Base-by-base conservation (phyloP, 1,139 yeast species). In the Arxiozyma heterogenica region DNA sequence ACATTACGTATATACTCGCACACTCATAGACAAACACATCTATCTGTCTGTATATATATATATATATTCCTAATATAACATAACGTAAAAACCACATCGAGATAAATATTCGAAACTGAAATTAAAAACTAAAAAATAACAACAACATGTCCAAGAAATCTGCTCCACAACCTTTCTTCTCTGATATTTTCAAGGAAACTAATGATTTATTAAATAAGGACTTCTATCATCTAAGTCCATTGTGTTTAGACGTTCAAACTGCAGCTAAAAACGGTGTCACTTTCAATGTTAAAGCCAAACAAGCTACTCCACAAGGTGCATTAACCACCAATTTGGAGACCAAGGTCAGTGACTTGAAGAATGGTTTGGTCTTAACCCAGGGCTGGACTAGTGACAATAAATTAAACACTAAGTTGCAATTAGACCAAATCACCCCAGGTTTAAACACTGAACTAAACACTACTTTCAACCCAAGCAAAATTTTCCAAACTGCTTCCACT, bases 201-300 rank as follows among this genome's bases (percentile, higher is more conserved):
- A 88, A 87, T 79, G 95, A 86, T 75, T 82, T 93, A 69, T 82
- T 91, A 73, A 80, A 81, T 78, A 86, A 80, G 76, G 98, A 93
- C 75, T 93, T 90, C 83, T 93, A 81, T 85, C 98, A 91, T 79
- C 76, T 81, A 65, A 77, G 94, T 63, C 88, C 94, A 61, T 95
- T 95, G 64, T 77, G 95, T 58, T 80, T 93, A 67, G 97, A 90
- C 70, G 84, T 91, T 71, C 87, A 89, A 80, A 84, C 98, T 65
- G 81, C 82, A 65, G 97, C 98, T 68, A 96, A 97, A 74, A 93
- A 93, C 73, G 97, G 97, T 66, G 98, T 93, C 59, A 81, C 89
- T 57, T 93, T 93, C 83, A 83, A 95, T 67, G 90, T 89, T 70
- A 90, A 88, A 80, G 97, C 97, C 73, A 89, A 89, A 78, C 84